Evolutionary conservation across 2,329 filamentous ascomycete species (phyloP), one percentile per base, ranked within the genome.

Genomic region (Epicoccum sorghinum): DNA sequence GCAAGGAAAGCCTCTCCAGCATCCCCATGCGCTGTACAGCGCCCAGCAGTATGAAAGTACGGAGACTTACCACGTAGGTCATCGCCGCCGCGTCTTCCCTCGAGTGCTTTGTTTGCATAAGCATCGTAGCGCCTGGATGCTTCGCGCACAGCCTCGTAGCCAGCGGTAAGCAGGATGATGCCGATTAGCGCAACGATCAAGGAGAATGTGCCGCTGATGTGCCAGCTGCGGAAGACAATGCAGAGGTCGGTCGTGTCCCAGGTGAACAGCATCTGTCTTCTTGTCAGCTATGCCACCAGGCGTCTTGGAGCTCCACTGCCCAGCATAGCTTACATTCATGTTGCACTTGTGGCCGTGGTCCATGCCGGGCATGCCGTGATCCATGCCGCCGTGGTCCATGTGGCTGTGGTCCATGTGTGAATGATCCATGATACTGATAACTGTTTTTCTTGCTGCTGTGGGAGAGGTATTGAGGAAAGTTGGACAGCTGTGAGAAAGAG

Each of bases 211-310:
- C 88, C 87, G 58, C 83, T 87, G 75, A 99, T 79, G 78, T 90
- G 93, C 95, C 95, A 99, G 77, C 88, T 86, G 66, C 83, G 84
- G 82, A 98, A 99, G 75, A 99, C 86, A 76, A 99, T 96, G 83
- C 95, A 99, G 61, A 99, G 90, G 78, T 98, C 89, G 52, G 83
- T 85, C 3, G 93, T 93, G 75, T 92, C 86, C 93, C 93, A 99
- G 58, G 92, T 98, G 81, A 99, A 99, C 64, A 98, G 86, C 93
- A 97, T 98, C 92, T 96, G 44, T 30, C 37, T n/a, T 12, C 18
- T 38, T 18, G 41, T 57, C 18, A 55, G 58, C 45, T 35, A 22
- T 14, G 24, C 13, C 9, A 9, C 41, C 14, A 10, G 41, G 18
- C 14, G 8, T 35, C 24, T 13, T 45, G 35, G 8, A 45, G 47